Percentiles rank a stretch among this genome's conserved stretches.
phyloP scores from a whole-genome alignment of 2,329 filamentous ascomycete genomes.

The Aspergillus nomiae region DNA sequence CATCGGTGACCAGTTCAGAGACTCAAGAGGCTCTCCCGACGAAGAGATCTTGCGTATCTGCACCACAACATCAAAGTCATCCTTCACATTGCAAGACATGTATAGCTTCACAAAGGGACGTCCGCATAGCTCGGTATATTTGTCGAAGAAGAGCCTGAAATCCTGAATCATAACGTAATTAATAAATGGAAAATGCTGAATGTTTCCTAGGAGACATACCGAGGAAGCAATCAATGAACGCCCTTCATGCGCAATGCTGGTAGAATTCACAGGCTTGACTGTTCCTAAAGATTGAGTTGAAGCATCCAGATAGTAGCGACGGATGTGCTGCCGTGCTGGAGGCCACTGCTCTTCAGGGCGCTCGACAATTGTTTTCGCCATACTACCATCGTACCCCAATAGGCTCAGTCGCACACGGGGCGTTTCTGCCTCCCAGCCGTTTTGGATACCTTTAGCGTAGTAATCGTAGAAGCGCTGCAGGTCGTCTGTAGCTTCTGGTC shows the following conservation, averaged over 20 bases:
- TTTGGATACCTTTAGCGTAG: no score
- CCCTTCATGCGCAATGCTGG: neutral
- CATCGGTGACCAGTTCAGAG: constrained; percentile 19
- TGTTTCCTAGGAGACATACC: neutral
- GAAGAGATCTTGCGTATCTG: constrained; percentile 24
- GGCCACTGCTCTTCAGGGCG: neutral
- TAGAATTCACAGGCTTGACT: neutral
- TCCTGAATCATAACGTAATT: no score
- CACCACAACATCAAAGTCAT: constrained; percentile 25
- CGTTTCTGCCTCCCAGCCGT: no score
- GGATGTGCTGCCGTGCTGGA: neutral
- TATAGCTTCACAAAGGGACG: constrained; percentile 14
- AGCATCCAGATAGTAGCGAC: neutral
- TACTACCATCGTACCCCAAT: no score
- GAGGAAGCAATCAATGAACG: neutral
- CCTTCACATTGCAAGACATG: constrained; percentile 14
- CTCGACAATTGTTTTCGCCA: no score
- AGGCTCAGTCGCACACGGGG: no score
- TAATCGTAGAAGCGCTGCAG: no score
- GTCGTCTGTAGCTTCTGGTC: no score
- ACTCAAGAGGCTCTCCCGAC: constrained; percentile 15
- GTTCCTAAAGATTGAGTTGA: neutral
- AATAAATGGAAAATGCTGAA: no score
- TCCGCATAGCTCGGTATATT: constrained; percentile 2
- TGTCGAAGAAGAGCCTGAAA: neutral